These are phyloP conservation scores for Citrus glauca DNA, from an alignment of 345 rosid species.

Conservation along the genomic window DNA sequence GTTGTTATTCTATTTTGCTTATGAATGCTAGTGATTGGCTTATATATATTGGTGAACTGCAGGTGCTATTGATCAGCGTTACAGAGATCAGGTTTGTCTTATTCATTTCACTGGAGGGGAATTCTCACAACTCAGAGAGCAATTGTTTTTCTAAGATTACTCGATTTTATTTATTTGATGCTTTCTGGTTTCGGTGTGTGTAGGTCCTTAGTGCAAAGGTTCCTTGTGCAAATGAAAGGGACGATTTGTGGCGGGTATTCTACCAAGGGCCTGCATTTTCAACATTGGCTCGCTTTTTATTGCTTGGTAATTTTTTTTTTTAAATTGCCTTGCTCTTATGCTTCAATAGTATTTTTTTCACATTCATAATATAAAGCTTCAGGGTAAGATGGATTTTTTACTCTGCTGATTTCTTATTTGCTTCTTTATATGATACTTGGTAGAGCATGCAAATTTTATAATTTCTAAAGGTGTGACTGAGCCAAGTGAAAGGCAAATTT, in stretches of 20 bases:
- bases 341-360: not conserved
- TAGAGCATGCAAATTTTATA: not conserved
- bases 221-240: constrained; percentile 50
- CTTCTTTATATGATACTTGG: not conserved
- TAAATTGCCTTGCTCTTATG: not conserved
- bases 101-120: not conserved
- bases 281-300: constrained; percentile 57
- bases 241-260: constrained; percentile 47
- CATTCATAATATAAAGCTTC: not conserved
- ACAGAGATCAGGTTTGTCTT: constrained; percentile 51
- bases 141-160: not conserved
- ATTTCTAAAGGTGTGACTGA: not conserved
- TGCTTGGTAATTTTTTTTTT: constrained; percentile 44
- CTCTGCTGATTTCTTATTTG: not conserved
- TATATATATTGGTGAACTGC: constrained; percentile 12
- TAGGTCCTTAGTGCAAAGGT: constrained; percentile 40
- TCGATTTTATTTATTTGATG: not conserved
- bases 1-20: not conserved
- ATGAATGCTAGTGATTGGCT: not conserved
- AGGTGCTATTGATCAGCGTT: constrained; percentile 51
- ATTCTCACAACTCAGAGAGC: too few relatives aligned
- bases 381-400: not conserved
- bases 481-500: not conserved
- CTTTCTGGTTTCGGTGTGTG: constrained; percentile 1
- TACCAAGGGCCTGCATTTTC: constrained; percentile 78